Evolutionary conservation across 2,329 filamentous ascomycete genomes (phyloP).

Genomic region (Paraphoma sp.): DNA sequence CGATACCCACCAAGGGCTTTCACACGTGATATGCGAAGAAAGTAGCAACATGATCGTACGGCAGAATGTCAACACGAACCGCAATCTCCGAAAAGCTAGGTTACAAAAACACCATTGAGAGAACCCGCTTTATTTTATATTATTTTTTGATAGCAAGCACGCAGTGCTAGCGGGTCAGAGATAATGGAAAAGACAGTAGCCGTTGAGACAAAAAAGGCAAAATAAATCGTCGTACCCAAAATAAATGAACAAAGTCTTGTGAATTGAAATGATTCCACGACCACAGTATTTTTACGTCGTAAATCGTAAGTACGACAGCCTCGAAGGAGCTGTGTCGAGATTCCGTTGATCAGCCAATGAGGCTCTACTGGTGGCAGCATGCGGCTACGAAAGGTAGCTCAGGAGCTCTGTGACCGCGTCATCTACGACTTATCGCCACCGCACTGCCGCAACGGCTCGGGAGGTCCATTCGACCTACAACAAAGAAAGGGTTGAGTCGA

Average conservation of each 20-base stretch:
- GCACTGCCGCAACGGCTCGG: not conserved
- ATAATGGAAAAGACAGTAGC: too few species aligned
- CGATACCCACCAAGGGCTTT: not conserved
- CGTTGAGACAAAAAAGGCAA: too few species aligned
- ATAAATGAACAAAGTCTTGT: too few species aligned
- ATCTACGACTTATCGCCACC: not conserved
- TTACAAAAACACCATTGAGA: too few species aligned
- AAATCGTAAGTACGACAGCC: not conserved
- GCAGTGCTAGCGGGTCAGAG: too few species aligned
- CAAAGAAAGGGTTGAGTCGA: slow-evolving; percentile 3
- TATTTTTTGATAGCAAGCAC: too few species aligned
- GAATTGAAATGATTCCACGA: not conserved
- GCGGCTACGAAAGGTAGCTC: not conserved
- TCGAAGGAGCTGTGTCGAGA: too few species aligned
- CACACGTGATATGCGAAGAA: not conserved
- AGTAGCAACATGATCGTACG: not conserved
- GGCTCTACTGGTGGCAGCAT: not conserved
- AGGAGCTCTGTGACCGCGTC: not conserved
- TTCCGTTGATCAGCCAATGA: not conserved
- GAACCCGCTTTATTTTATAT: too few species aligned
- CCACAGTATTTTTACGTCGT: not conserved
- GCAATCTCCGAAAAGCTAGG: too few species aligned
- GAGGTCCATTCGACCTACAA: not conserved
- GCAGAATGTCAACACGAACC: not conserved
- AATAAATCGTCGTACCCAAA: too few species aligned